Conservation (phyloP, 306 rosid species). For the Citrullus mucosospermus region DNA sequence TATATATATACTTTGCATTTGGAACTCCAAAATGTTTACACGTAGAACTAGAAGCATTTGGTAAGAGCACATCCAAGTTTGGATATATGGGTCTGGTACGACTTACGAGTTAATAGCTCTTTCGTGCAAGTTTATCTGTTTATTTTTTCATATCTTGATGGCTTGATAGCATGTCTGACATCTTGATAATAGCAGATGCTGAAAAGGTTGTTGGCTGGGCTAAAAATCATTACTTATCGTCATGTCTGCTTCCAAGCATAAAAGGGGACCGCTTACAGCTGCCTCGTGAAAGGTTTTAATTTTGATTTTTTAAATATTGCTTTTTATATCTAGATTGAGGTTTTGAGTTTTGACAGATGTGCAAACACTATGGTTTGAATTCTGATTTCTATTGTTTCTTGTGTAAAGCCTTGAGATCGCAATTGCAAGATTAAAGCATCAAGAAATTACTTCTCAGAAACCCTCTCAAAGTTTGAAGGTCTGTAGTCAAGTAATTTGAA, state of each 20-base stretch:
- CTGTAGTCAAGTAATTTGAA: constrained; percentile 7
- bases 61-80: neutral
- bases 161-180: constrained; percentile 2
- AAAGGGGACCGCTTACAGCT: constrained; percentile 68
- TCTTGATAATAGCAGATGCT: constrained; percentile 47
- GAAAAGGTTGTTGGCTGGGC: constrained; percentile 98
- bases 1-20: neutral
- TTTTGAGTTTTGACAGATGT: neutral
- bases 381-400: constrained; percentile 17
- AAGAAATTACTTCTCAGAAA: constrained; percentile 48
- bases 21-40: neutral
- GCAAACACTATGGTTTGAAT: neutral
- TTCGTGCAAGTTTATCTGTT: neutral
- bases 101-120: neutral
- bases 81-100: neutral
- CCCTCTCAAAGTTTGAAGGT: constrained; percentile 89
- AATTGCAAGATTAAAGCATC: constrained; percentile 64
- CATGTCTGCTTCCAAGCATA: constrained; percentile 50
- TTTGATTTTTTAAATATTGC: neutral
- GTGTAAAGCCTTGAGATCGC: constrained; percentile 70
- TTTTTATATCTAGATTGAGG: neutral
- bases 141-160: neutral
- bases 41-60: neutral
- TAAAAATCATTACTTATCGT: constrained; percentile 71
- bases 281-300: constrained; percentile 70